phyloP scores from a whole-genome alignment of 495 filamentous ascomycete genomes.

The Penicillium nucicola region DNA sequence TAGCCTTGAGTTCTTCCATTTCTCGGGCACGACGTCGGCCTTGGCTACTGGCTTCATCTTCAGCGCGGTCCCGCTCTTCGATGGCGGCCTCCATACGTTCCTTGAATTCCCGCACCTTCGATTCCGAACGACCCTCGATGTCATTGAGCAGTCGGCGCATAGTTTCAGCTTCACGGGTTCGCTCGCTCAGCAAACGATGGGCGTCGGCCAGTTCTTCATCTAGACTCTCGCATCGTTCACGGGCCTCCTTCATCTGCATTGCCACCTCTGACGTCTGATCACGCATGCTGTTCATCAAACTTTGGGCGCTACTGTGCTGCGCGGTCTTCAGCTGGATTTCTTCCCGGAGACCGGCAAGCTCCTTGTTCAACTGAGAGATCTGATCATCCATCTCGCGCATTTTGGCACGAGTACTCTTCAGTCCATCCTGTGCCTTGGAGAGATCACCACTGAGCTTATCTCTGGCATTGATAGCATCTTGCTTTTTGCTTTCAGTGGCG shows the following conservation, averaged over 20 bases:
- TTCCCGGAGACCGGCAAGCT: constrained; percentile 66
- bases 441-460: constrained; percentile 69
- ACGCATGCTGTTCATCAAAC: constrained; percentile 83
- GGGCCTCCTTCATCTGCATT: constrained; percentile 91
- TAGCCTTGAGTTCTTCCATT: constrained; percentile 78
- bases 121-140: constrained; percentile 77
- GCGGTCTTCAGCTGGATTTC: constrained; percentile 79
- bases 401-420: constrained; percentile 57
- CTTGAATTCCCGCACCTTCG: constrained; percentile 81
- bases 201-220: constrained; percentile 91
- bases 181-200: constrained; percentile 82
- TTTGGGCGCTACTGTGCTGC: constrained; percentile 84
- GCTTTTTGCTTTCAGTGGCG: constrained; percentile 70
- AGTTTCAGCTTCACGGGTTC: constrained; percentile 91
- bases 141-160: constrained; percentile 89
- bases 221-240: constrained; percentile 76
- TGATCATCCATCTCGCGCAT: constrained; percentile 72
- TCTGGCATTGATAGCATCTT: constrained; percentile 66
- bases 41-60: constrained; percentile 80
- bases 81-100: constrained; percentile 82
- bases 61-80: constrained; percentile 88
- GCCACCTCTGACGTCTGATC: constrained; percentile 84
- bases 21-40: constrained; percentile 75
- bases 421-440: constrained; percentile 64
- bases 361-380: constrained; percentile 57